Evolutionary conservation across 495 filamentous ascomycete species (phyloP), one percentile per base, ranked within the genome.

Genomic region (Annulohypoxylon bovei): DNA sequence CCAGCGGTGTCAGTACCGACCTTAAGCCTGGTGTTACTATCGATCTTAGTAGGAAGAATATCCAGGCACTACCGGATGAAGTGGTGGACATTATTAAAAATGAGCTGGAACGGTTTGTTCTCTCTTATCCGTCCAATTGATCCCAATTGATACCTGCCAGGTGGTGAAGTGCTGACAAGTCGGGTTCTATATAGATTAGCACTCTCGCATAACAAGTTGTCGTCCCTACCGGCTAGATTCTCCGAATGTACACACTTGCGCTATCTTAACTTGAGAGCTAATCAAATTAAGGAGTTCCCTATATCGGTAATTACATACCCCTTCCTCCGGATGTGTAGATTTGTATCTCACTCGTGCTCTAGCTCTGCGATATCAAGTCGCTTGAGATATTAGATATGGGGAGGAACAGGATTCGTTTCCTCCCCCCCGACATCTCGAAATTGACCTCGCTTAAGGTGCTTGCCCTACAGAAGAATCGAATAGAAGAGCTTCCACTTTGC

Each of bases 381-480:
- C 88, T 98, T 30, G 94, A 98, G 77, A 96, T 98, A 58, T 85
- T 98, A 47, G 95, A 98, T 81, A 82, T 98, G 14, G 93, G 94
- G 73, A 85, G 89, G 55, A 98, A 98, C 74, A 91, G 90, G 73
- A 87, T 98, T 50, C 87, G 84, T 30, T 81, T 87, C 11, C 85
- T 98, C 7, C 94, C 95, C 0, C 88, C 89, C 44, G 91, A 92
- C 61, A 91, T 98, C 46, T 88, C 86, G 63, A 93, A 88, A 67
- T 80, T 98, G 60, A 91, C 86, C 39, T 90, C 88, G 2, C 80
- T 93, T 62, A 91, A 93, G 67, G 92, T 94, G 11, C 80, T 96
- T 8, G 92, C 91, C 16, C 81, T 97, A 63, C 90, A 90, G 76
- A 90, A 92, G 71, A 98, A 98, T 77, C 88, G 88, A 60, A 93